Evolutionary conservation across 2,329 filamentous ascomycete genomes (phyloP).

Genomic region (Clonostachys rhizophaga): DNA sequence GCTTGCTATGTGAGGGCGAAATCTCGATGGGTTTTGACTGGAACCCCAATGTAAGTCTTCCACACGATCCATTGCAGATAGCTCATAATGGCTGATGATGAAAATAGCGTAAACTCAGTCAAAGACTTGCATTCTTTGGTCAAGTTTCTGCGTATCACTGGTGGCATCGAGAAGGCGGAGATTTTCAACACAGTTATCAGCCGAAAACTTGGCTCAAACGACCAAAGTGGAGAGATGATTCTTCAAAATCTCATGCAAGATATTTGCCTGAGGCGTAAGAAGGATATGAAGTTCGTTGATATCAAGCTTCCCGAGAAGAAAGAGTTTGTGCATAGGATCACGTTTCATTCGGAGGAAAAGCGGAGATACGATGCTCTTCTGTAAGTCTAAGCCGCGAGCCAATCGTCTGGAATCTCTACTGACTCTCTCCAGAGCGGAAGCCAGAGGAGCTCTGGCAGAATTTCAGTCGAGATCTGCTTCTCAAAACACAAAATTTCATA

Average conservation of each 20-base stretch:
- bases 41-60: conserved; percentile 66
- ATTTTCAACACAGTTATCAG: conserved; percentile 64
- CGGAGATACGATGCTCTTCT: conserved; percentile 73
- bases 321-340: conserved; percentile 72
- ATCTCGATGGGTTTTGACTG: conserved; percentile 75
- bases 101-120: conserved; percentile 66
- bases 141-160: conserved; percentile 70
- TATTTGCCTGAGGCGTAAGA: conserved; percentile 75
- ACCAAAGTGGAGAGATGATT: conserved; percentile 54
- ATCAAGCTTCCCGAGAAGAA: conserved; percentile 72
- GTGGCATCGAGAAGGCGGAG: conserved; percentile 67
- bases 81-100: conserved; percentile 5
- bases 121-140: conserved; percentile 78
- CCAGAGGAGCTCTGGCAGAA: conserved; percentile 63
- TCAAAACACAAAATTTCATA: conserved; percentile 58
- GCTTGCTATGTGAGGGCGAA: conserved; percentile 62
- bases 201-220: conserved; percentile 57
- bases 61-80: conserved; percentile 10
- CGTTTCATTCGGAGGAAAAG: conserved; percentile 68
- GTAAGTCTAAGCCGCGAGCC: conserved; percentile 29
- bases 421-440: conserved; percentile 53
- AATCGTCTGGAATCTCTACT: conserved; percentile 6
- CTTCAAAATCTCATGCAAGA: conserved; percentile 76
- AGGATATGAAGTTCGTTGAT: conserved; percentile 86
- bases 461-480: conserved; percentile 44